Conservation (phyloP, 208 protist genomes). For the Trypanosoma conorhini region DNA sequence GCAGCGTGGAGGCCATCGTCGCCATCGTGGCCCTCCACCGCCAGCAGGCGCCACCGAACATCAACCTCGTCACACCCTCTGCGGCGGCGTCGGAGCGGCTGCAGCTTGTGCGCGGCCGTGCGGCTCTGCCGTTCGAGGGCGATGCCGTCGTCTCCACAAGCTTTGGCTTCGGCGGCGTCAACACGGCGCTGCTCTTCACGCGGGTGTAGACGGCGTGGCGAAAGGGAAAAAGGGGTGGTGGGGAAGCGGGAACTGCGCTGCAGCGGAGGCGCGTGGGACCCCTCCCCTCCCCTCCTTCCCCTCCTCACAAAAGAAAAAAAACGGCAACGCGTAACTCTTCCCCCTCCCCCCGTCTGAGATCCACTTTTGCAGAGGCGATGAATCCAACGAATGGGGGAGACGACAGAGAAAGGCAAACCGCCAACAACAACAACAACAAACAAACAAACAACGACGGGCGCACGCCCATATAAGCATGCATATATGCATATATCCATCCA, state of each 20-base stretch:
- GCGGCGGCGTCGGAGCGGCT: conserved; percentile 23
- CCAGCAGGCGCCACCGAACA: conserved; percentile 86
- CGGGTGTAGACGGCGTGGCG: not conserved
- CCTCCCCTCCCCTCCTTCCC: no score
- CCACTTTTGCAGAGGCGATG: not conserved
- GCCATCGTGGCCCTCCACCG: conserved; percentile 77
- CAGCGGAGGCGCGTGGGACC: not conserved
- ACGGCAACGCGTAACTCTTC: no score
- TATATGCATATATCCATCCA: not conserved
- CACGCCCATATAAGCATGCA: not conserved
- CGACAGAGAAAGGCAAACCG: not conserved
- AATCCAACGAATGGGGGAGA: not conserved
- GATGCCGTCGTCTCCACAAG: conserved; percentile 93
- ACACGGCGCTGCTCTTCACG: conserved; percentile 90
- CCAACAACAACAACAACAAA: no score
- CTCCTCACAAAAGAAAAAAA: no score
- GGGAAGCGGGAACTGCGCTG: not conserved
- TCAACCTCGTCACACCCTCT: conserved; percentile 84
- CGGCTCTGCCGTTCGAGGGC: conserved; percentile 24
- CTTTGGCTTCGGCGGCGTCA: conserved; percentile 98
- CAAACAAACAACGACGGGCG: no score
- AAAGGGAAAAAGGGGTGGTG: not conserved
- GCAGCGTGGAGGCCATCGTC: conserved; percentile 93
- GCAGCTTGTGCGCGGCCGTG: conserved; percentile 20
- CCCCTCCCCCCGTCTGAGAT: not conserved